These are phyloP conservation scores for Clarireedia hainanense DNA, from an alignment of 2,329 filamentous ascomycete genomes.

Conservation along the genomic window DNA sequence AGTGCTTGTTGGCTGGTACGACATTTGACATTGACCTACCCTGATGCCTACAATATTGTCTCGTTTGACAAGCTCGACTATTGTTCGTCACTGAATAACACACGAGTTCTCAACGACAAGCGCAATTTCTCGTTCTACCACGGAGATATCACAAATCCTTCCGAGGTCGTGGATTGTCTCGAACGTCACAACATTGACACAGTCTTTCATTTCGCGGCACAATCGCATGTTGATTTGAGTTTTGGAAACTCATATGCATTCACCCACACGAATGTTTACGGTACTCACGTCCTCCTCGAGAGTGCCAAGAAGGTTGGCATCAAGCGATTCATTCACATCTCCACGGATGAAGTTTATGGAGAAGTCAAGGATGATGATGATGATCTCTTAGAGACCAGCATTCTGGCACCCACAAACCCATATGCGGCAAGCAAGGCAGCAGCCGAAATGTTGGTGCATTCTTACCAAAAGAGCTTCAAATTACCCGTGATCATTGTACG, in stretches of 20 bases:
- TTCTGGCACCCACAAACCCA: constrained; percentile 72
- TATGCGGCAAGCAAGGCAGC: constrained; percentile 76
- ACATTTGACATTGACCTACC: constrained; percentile 67
- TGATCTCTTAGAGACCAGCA: constrained; percentile 64
- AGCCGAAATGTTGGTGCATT: constrained; percentile 78
- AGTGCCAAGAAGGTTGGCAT: constrained; percentile 65
- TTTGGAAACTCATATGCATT: constrained; percentile 79
- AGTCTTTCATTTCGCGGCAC: constrained; percentile 78
- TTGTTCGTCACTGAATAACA: constrained; percentile 75
- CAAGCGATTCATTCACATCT: constrained; percentile 71
- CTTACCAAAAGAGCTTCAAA: constrained; percentile 78
- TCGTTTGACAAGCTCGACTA: constrained; percentile 84
- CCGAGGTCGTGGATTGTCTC: constrained; percentile 63
- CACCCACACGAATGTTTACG: constrained; percentile 74
- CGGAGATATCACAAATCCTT: constrained; percentile 67
- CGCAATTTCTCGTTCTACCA: constrained; percentile 74
- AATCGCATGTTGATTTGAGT: constrained; percentile 75
- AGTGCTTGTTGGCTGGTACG: constrained; percentile 79
- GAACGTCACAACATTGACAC: constrained; percentile 68
- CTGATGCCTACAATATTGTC: constrained; percentile 66
- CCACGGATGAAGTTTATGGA: constrained; percentile 80
- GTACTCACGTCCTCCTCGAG: constrained; percentile 76
- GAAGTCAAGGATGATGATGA: constrained; percentile 67
- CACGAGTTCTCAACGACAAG: constrained; percentile 55
- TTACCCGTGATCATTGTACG: constrained; percentile 72